These are phyloP conservation scores for Phytophthora idaei DNA, from an alignment of 352 stramenopile species.

Conservation along the genomic window DNA sequence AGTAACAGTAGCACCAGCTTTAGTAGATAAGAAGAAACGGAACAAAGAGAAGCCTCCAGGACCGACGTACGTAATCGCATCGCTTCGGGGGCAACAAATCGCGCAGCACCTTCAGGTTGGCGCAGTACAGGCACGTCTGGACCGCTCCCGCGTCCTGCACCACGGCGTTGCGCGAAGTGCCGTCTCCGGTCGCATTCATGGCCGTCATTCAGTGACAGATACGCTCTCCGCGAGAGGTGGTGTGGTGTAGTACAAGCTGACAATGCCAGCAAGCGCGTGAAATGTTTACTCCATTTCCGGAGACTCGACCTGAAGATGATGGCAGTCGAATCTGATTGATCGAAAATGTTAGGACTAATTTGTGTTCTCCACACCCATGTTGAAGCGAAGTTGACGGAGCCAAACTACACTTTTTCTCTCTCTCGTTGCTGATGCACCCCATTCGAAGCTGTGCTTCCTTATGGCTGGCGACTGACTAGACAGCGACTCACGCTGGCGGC, in stretches of 20 bases:
- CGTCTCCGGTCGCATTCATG: conserved; percentile 4
- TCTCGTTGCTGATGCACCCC: no score
- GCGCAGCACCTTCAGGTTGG: conserved; percentile 53
- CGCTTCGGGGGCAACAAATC: conserved; percentile 58
- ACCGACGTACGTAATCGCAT: conserved; percentile 57
- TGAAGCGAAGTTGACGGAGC: conserved; percentile 5
- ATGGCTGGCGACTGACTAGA: neutral
- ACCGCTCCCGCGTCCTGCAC: conserved; percentile 4
- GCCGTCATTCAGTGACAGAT: neutral
- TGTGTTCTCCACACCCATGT: conserved; percentile 17
- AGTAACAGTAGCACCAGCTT: conserved; percentile 2
- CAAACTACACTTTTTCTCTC: no score
- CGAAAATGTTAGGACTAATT: conserved; percentile 3
- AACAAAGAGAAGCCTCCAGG: neutral
- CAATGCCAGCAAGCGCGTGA: neutral
- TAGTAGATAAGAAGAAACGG: neutral
- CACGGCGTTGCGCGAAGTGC: neutral
- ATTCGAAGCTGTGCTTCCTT: no score
- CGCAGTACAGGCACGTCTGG: conserved; percentile 49
- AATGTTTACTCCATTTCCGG: conserved; percentile 13
- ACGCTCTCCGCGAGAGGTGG: conserved; percentile 1
- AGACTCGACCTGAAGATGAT: conserved; percentile 20
- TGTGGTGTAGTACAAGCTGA: conserved; percentile 26
- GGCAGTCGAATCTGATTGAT: conserved; percentile 10
- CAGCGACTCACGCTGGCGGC: conserved; percentile 15